Evolutionary conservation across 768 basidiomycete genomes (phyloP).

Genomic region (Russula earlei): DNA sequence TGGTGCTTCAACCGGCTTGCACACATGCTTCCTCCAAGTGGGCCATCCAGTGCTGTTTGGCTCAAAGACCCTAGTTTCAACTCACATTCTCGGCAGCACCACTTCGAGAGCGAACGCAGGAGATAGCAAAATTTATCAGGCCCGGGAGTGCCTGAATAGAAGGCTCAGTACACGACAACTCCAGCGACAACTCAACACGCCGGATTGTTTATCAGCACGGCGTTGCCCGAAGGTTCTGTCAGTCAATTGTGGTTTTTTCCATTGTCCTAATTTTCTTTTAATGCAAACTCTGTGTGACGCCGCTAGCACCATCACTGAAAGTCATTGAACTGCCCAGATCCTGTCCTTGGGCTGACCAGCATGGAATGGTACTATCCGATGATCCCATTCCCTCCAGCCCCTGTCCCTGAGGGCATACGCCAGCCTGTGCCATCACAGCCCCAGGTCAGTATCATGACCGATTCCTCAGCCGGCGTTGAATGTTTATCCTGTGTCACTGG

Average conservation of each 20-base stretch:
- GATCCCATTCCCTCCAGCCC: constrained; percentile 14
- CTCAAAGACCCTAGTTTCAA: no score
- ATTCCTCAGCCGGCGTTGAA: constrained; percentile 4
- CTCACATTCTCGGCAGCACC: no score
- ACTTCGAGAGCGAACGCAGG: no score
- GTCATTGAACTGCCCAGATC: constrained; percentile 12
- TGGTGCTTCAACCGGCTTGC: no score
- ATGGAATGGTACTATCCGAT: constrained; percentile 11
- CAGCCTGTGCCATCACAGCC: constrained; percentile 9
- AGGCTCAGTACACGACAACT: no score
- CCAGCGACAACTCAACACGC: no score
- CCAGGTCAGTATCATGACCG: background rate
- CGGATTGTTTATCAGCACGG: constrained; percentile 12
- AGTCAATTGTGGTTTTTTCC: background rate
- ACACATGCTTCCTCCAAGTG: no score
- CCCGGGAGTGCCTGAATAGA: no score
- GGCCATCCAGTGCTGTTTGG: no score
- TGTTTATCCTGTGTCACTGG: background rate
- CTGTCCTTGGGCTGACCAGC: background rate
- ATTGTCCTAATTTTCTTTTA: background rate
- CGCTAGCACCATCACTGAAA: constrained; percentile 19
- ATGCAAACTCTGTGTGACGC: constrained; percentile 17
- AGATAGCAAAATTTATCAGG: no score
- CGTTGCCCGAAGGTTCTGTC: constrained; percentile 16
- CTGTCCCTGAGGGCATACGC: constrained; percentile 11